Percentiles rank a stretch among this genome's conserved stretches.
Conservation (phyloP, 805 yeast genomes). For the Nakazawaea ernobii region DNA sequence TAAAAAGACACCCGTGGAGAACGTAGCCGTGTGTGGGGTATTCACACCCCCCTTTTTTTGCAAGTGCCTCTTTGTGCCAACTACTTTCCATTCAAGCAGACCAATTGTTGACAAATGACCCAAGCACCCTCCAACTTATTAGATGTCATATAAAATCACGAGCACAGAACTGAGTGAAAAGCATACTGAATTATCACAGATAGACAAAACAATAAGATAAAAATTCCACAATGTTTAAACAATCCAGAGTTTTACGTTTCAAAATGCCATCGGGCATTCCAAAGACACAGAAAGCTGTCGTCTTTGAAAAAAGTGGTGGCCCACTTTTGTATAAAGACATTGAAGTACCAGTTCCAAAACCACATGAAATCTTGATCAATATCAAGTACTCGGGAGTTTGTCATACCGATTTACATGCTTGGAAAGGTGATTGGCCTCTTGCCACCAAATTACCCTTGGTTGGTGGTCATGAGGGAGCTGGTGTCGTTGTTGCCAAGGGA, state of each 20-base stretch:
- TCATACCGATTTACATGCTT: conserved; percentile 91
- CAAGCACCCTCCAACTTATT: too few relatives aligned
- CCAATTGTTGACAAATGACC: too few relatives aligned
- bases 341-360: conserved; percentile 74
- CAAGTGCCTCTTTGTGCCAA: too few relatives aligned
- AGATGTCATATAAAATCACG: too few relatives aligned
- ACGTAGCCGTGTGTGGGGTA: too few relatives aligned
- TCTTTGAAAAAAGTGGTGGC: conserved; percentile 64
- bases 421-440: conserved; percentile 93
- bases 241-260: conserved; percentile 11
- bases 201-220: too few relatives aligned
- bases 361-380: conserved; percentile 74
- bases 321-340: conserved; percentile 62
- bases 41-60: too few relatives aligned
- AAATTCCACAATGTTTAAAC: conserved; percentile 10
- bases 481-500: conserved; percentile 76
- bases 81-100: too few relatives aligned
- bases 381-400: conserved; percentile 89
- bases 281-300: conserved; percentile 63
- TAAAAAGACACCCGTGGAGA: too few relatives aligned
- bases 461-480: conserved; percentile 91
- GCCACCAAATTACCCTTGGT: conserved; percentile 69
- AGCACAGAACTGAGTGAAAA: too few relatives aligned
- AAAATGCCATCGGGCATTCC: conserved; percentile 35
- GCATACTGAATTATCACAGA: too few relatives aligned